A percentile compares a stretch with the other conserved stretches of the same genome.
These are phyloP conservation scores for Aspergillus conjunctus DNA, from an alignment of 495 filamentous ascomycete genomes.

Conservation along the genomic window DNA sequence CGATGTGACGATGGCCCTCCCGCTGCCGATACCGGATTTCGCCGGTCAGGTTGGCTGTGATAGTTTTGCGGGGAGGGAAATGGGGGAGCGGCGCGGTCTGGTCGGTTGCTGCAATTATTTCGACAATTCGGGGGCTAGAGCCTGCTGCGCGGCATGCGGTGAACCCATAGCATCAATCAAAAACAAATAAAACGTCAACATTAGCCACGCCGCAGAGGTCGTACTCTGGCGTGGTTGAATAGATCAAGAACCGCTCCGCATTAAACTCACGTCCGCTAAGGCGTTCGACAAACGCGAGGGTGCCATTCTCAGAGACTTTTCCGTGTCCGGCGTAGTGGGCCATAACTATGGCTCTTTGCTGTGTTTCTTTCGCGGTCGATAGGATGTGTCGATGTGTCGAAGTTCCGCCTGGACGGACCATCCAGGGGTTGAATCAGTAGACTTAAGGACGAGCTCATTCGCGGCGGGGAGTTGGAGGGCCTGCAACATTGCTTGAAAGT, in stretches of 20 bases:
- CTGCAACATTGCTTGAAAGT: conserved; percentile 1
- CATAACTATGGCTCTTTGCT: background rate
- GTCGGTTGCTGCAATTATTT: conserved; percentile 7
- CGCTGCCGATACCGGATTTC: conserved; percentile 5
- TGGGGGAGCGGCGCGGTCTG: background rate
- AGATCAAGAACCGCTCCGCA: background rate
- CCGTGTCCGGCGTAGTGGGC: conserved; percentile 9
- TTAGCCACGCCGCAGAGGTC: background rate
- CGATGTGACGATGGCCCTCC: conserved; percentile 5
- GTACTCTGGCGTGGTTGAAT: background rate
- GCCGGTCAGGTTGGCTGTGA: background rate
- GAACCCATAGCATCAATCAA: conserved; percentile 4
- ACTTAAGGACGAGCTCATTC: background rate
- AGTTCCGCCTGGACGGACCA: conserved; percentile 2
- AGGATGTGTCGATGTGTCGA: background rate
- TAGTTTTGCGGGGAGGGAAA: background rate
- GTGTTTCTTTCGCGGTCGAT: background rate
- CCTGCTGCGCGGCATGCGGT: background rate
- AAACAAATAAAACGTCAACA: conserved; percentile 9
- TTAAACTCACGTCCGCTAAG: background rate
- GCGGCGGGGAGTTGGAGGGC: background rate
- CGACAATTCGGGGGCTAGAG: conserved; percentile 5
- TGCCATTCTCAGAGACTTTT: background rate
- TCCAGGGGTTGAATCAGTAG: background rate
- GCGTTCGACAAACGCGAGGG: background rate